phyloP scores from a whole-genome alignment of 1,139 yeast species.

The Arxiozyma heterogenica region DNA sequence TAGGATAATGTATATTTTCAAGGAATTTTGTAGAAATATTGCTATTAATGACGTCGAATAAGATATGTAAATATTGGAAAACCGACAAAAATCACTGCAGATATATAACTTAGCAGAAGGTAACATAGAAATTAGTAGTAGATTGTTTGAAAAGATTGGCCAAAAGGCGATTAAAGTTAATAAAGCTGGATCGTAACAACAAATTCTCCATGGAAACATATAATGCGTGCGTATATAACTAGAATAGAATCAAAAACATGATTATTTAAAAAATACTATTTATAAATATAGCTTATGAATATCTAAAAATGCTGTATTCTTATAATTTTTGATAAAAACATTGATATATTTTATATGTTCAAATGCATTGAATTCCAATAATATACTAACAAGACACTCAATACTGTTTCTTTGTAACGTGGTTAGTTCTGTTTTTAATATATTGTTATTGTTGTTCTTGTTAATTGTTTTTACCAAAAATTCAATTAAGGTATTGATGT shows the following conservation, averaged over 20 bases:
- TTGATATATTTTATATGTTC: slow-evolving; percentile 3
- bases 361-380: slow-evolving; percentile 10
- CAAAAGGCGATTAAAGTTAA: background rate
- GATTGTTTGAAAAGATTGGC: background rate
- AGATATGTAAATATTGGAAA: background rate
- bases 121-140: background rate
- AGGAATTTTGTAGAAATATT: background rate
- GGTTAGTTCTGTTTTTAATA: slow-evolving; percentile 1
- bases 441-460: background rate
- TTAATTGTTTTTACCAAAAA: slow-evolving; percentile 11
- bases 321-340: background rate
- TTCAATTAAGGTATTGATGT: slow-evolving; percentile 14
- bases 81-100: background rate
- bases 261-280: background rate
- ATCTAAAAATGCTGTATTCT: background rate
- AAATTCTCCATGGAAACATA: background rate
- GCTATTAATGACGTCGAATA: background rate
- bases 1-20: background rate
- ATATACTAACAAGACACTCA: slow-evolving; percentile 17
- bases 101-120: background rate
- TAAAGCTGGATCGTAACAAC: background rate
- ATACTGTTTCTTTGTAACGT: slow-evolving; percentile 9
- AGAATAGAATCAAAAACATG: background rate
- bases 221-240: background rate
- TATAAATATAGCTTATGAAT: background rate